Conservation (phyloP, 2,329 filamentous ascomycete genomes). For the Ilyonectria sp. region DNA sequence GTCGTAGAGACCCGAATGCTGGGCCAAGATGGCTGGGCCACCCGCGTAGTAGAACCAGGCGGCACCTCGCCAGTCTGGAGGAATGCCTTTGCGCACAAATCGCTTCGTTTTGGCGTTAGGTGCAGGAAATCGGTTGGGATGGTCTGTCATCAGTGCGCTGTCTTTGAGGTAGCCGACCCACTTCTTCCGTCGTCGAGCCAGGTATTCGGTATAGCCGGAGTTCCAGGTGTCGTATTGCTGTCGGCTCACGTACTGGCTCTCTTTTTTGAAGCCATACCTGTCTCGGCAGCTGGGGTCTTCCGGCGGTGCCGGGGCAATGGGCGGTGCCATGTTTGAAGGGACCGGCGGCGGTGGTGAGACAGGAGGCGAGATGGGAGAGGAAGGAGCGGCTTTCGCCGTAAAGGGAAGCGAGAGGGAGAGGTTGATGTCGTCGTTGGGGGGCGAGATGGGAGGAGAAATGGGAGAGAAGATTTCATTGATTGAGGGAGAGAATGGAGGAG, state of each 20-base stretch:
- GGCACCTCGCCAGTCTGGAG: constrained; percentile 92
- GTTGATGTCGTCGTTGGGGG: constrained; percentile 28
- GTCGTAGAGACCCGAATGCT: constrained; percentile 84
- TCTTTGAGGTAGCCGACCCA: constrained; percentile 86
- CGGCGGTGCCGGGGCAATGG: constrained; percentile 52
- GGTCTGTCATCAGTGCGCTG: constrained; percentile 78
- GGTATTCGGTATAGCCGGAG: constrained; percentile 79
- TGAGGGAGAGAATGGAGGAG: constrained; percentile 23
- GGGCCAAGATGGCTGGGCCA: constrained; percentile 83
- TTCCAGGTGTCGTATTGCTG: constrained; percentile 90
- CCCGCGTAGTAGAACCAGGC: constrained; percentile 98
- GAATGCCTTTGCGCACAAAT: constrained; percentile 93
- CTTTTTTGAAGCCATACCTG: constrained; percentile 93
- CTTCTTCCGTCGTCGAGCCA: constrained; percentile 82
- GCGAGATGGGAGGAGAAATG: constrained; percentile 33
- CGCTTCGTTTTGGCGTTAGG: constrained; percentile 88
- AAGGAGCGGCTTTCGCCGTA: neutral
- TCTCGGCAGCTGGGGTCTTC: constrained; percentile 74
- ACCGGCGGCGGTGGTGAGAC: constrained; percentile 38
- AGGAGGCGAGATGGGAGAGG: constrained; percentile 29
- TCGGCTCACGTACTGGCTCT: constrained; percentile 82
- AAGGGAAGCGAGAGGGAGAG: constrained; percentile 32
- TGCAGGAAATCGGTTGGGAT: constrained; percentile 84
- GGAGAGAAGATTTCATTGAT: constrained; percentile 29
- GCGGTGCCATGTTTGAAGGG: constrained; percentile 30